Base-by-base conservation (phyloP, 345 rosid species). In the Lepidium africanum region DNA sequence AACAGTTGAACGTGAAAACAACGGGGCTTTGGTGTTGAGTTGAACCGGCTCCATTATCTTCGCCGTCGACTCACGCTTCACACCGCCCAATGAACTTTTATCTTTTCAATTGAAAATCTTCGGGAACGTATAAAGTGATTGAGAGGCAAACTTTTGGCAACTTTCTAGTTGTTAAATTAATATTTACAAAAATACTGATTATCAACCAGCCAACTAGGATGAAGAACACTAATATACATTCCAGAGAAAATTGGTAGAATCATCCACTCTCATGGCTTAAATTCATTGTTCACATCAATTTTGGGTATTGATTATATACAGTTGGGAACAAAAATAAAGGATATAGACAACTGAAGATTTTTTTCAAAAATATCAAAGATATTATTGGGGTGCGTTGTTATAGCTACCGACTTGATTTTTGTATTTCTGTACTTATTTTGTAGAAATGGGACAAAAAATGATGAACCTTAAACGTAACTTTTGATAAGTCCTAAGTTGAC, bases 1-100 rank as follows among this genome's bases (percentile, higher is more conserved):
- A 41, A 81, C 7, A 46, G 78, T 47, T 70, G 74, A 45, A 17
- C 27, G 2, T 1, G 37, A 36, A 16, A 50, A 49, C 27, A 50
- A 64, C 5, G 67, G 4, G 43, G 54, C 17, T 65, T 25, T 17
- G 3, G 56, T 54, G 63, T 25, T 36, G 5, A 9, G 21, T 54
- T 36, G 61, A n/a, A 56, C 25, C 37, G 57, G 16, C 12, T 64
- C 65, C 70, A 63, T 63, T 4, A 23, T 33, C 54, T 1, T 9
- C 3, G 19, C 23, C n/a, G 35, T 12, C 32, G 36, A 55, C 39
- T 51, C 43, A 25, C 13, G 16, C 21, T 39, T 49, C 4, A 8
- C 13, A 68, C 39, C 57, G 25, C 19, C 48, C 4, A 1, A 3
- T 45, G 16, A 27, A 47, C 17, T 3, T 8, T 33, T 68, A 39